Evolutionary conservation across 192 early-diverging fungal genomes (phyloP).

Genomic region (Entophlyctis helioformis): DNA sequence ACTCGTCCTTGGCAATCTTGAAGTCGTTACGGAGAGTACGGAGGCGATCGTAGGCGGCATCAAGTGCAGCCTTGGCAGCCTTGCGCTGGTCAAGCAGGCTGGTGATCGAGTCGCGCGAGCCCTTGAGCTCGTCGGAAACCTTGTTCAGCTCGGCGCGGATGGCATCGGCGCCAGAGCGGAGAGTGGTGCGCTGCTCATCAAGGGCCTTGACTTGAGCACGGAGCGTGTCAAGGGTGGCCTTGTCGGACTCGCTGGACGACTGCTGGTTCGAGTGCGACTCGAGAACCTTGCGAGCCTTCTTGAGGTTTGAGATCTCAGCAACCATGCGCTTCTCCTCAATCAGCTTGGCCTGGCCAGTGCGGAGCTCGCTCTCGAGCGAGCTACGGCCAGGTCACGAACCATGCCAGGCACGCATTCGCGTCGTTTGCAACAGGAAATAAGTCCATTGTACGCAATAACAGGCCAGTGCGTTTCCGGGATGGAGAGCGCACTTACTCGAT

Average conservation of each 20-base stretch:
- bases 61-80: constrained; percentile 55
- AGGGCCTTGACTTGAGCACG: constrained; percentile 37
- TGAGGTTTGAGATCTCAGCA: constrained; percentile 63
- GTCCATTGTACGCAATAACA: too few species aligned
- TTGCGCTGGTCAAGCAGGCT: constrained; percentile 62
- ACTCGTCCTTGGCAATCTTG: constrained; percentile 64
- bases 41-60: constrained; percentile 54
- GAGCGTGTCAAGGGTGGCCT: constrained; percentile 47
- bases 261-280: constrained; percentile 22
- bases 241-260: constrained; percentile 46
- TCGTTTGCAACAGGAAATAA: too few species aligned
- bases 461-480: too few species aligned
- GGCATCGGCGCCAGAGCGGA: constrained; percentile 54
- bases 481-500: constrained; percentile 48
- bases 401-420: too few species aligned
- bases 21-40: constrained; percentile 56
- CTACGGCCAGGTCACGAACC: too few species aligned
- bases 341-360: constrained; percentile 61
- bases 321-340: constrained; percentile 82
- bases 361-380: constrained; percentile 64
- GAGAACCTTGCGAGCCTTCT: constrained; percentile 61
- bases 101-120: constrained; percentile 48
- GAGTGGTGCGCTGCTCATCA: constrained; percentile 28
- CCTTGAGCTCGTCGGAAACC: constrained; percentile 48
- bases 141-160: constrained; percentile 63